Evolutionary conservation across 345 rosid species (phyloP), one percentile per base, ranked within the genome.

Genomic region (Geranium brycei): DNA sequence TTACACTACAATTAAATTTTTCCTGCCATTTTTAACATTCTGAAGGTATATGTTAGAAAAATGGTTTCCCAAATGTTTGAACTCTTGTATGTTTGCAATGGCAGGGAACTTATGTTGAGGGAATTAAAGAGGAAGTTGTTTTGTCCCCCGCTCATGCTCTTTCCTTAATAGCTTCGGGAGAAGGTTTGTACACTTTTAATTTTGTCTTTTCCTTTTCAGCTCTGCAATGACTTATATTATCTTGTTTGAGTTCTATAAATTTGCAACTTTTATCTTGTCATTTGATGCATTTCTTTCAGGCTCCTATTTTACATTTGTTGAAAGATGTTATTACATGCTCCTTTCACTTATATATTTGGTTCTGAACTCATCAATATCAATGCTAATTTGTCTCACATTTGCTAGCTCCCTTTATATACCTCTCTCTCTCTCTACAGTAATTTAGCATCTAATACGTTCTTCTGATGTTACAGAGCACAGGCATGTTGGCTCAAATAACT

Each of bases 61-160:
- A n/a, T 23, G 28, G 28, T 62, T 51, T 31, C 19, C 64, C 12
- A 31, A 62, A 5, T 68, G 35, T 67, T 57, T 71, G 66, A 70
- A 41, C 60, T 40, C 72, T 58, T 59, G 60, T 67, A 16, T 66
- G 47, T 62, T 73, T 60, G 59, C 70, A 32, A 68, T 65, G 71
- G 51, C 76, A 88, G 96, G 95, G 96, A 53, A 88, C 88, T 64
- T 91, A 82, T 67, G 92, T 88, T 17, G 96, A 91, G 68, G 91
- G 96, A 73, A 83, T 87, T 19, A 89, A 92, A 74, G 98, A 87
- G 74, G 98, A 92, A 85, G 96, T 92, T 76, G 93, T 92, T 67
- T 70, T 92, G 64, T 92, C 98, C 69, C 98, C 96, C 68, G 96
- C 95, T 63, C 98, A 92, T 75, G 98, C 89, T 63, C 84, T 89